Conservation (phyloP, 306 rosid species). For the Carpinus viminea region DNA sequence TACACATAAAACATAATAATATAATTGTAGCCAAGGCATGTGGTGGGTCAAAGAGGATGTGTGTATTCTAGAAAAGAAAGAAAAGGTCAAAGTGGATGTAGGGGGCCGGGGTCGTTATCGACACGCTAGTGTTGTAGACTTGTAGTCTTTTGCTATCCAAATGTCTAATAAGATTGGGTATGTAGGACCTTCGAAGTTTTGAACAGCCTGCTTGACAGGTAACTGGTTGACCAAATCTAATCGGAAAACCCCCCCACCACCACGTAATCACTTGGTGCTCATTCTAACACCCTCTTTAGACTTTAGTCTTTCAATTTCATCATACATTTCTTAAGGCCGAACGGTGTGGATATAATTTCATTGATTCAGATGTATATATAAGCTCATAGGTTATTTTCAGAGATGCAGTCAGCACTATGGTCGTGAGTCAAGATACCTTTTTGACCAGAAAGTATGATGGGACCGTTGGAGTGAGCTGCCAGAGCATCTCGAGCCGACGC, state of each 20-base stretch:
- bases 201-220: slow-evolving; percentile 30
- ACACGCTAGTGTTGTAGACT: slow-evolving; percentile 5
- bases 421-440: too few relatives aligned
- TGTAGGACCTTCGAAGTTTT: slow-evolving; percentile 24
- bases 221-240: slow-evolving; percentile 47
- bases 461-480: too few relatives aligned
- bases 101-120: slow-evolving; percentile 1
- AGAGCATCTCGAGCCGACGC: too few relatives aligned
- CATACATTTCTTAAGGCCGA: slow-evolving; percentile 33
- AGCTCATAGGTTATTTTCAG: not conserved
- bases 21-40: not conserved
- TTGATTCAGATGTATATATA: not conserved
- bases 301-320: too few relatives aligned
- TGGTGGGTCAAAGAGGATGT: slow-evolving; percentile 14
- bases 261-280: slow-evolving; percentile 35
- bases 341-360: slow-evolving; percentile 12
- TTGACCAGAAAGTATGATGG: too few relatives aligned
- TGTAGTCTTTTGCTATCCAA: slow-evolving; percentile 29
- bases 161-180: slow-evolving; percentile 37
- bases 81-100: slow-evolving; percentile 17
- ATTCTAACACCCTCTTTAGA: slow-evolving; percentile 12
- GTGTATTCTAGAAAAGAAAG: not conserved
- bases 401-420: too few relatives aligned
- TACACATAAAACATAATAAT: not conserved
- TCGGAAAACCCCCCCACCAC: slow-evolving; percentile 37